Evolutionary conservation across 2,329 filamentous ascomycete genomes (phyloP).

Genomic region (Venturia oleaginea): DNA sequence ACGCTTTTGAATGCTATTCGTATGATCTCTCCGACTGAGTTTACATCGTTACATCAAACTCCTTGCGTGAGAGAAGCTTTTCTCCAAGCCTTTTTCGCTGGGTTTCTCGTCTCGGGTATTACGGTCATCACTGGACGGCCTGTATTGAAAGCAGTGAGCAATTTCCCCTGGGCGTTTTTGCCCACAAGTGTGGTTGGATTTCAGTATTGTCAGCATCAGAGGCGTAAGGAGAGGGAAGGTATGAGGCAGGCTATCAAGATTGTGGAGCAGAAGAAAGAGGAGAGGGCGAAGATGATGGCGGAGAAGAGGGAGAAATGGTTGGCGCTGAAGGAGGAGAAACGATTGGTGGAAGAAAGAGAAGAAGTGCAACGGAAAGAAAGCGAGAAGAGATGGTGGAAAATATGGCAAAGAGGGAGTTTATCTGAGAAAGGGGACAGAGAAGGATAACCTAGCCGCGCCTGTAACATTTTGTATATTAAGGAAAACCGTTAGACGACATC

Average conservation of each 20-base stretch:
- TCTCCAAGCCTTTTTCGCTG: conserved; percentile 72
- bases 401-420: conserved; percentile 16
- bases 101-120: conserved; percentile 66
- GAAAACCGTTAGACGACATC: not conserved
- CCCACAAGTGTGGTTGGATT: conserved; percentile 62
- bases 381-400: conserved; percentile 19
- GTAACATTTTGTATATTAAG: not conserved
- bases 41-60: conserved; percentile 62
- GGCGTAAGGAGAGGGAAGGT: conserved; percentile 65
- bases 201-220: conserved; percentile 72
- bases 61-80: conserved; percentile 80
- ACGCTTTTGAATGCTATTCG: conserved; percentile 49
- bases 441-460: not conserved
- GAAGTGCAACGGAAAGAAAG: conserved; percentile 12
- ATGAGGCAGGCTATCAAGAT: conserved; percentile 83
- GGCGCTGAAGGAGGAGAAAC: conserved; percentile 11
- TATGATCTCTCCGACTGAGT: conserved; percentile 59
- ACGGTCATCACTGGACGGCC: conserved; percentile 38
- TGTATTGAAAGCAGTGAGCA: conserved; percentile 16
- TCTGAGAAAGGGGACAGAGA: not conserved
- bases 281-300: conserved; percentile 46
- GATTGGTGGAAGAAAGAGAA: conserved; percentile 15
- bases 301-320: conserved; percentile 20
- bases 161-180: conserved; percentile 61
- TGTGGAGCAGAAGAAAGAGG: conserved; percentile 62